Base-by-base conservation (phyloP, 768 basidiomycete genomes). In the Sistotremastrum suecicum region DNA sequence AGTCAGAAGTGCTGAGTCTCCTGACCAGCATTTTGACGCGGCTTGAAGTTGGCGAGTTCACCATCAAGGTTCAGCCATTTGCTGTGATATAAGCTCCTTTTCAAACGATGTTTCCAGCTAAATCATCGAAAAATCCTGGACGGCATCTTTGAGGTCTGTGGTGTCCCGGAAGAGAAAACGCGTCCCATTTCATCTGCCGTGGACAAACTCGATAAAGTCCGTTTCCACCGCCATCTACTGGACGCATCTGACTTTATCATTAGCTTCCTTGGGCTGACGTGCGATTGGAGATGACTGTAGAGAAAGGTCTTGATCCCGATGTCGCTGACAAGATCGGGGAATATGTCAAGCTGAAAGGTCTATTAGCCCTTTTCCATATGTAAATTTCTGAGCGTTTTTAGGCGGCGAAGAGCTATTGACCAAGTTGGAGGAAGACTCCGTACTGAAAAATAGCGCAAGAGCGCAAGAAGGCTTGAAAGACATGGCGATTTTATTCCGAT, bases 61-160 rank as follows among this genome's bases (percentile, higher is more conserved):
- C 84, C 1, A 67, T 99, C 70, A 98, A 98, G 74, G 86, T 83
- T 44, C 6, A 38, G 57, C 48, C 34, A 11, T 7, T 11, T 30
- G 7, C 33, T 20, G 20, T 20, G 20, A 20, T 20, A 20, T 33
- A n/a, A 5, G 20, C 20, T 20, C 20, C 11, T 8, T n/a, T 32
- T 29, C n/a, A 39, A 8, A 29, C 28, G 20, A 39, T 20, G 10
- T 9, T 20, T 33, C 7, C 53, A 92, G 88, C 65, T 95, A 48
- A 99, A 99, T 62, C 84, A 99, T 71, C 76, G 95, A 42, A 97
- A 92, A 66, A 85, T 99, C 50, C 71, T 99, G 9, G 95, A 99
- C 59, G 95, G 94, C 31, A 83, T 99, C 49, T 98, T 98, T 56
- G 83, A 89, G 57, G 82, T 97, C 2, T 98, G 92, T 54, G 95